A percentile compares a stretch with the other conserved stretches of the same genome.
Conservation (phyloP, 2,329 filamentous ascomycete species). For the Fusarium succisae region DNA sequence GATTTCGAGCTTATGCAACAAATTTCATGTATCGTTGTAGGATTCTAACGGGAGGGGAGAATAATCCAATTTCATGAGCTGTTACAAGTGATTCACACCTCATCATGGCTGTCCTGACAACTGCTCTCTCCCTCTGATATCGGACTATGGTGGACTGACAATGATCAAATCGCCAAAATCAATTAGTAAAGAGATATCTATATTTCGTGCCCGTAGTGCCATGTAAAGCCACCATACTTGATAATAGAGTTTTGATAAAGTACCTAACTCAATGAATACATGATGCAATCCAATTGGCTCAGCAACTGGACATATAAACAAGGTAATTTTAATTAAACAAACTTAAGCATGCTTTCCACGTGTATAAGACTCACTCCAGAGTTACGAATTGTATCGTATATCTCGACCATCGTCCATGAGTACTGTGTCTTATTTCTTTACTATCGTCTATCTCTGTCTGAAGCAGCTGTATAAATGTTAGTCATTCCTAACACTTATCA, state of each 20-base stretch:
- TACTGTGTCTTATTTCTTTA: neutral
- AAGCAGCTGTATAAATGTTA: rapidly evolving
- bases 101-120: neutral
- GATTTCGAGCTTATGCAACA: neutral
- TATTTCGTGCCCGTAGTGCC: neutral
- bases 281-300: neutral
- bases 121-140: no score
- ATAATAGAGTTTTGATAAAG: neutral
- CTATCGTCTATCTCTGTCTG: rapidly evolving
- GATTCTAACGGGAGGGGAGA: neutral
- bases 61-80: neutral
- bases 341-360: neutral
- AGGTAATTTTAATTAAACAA: neutral
- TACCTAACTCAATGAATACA: neutral
- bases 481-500: rapidly evolving
- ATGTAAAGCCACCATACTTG: neutral
- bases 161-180: neutral
- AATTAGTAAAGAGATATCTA: no score
- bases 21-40: no score
- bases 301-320: neutral
- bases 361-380: no score
- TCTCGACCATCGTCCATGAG: no score
- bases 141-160: no score
- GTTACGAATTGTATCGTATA: neutral
- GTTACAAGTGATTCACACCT: neutral